Conservation (phyloP, 2,329 filamentous ascomycete species). For the Sordariomycetes sp. region DNA sequence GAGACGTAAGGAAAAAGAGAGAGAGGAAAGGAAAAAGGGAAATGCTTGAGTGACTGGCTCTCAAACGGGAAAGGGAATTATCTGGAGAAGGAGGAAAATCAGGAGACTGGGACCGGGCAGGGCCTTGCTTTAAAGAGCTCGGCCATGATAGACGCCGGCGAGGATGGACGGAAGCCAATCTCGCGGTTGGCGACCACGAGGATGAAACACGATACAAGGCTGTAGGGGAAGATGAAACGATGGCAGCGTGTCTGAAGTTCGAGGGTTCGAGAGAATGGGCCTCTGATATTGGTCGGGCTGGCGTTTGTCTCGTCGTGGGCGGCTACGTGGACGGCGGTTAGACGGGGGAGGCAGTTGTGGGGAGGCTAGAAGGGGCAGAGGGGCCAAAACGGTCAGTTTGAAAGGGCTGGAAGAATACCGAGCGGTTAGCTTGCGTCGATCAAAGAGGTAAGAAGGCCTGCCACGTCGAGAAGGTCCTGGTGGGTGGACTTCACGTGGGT, state of each 20-base stretch:
- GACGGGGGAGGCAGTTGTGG: neutral
- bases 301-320: conserved; percentile 40
- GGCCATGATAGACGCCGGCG: conserved; percentile 12
- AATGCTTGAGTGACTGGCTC: conserved; percentile 8
- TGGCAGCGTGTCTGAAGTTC: conserved; percentile 38
- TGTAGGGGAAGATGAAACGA: conserved; percentile 38
- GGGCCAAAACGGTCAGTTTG: neutral
- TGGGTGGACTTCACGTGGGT: too few species aligned
- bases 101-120: conserved; percentile 8
- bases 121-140: conserved; percentile 11
- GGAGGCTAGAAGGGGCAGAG: neutral
- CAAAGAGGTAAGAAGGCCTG: too few species aligned
- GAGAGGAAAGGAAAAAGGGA: conserved; percentile 15
- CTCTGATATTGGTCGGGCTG: conserved; percentile 41
- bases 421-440: neutral
- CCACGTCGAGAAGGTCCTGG: too few species aligned
- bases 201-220: conserved; percentile 18
- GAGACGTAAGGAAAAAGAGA: conserved; percentile 11
- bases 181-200: conserved; percentile 13
- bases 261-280: conserved; percentile 27
- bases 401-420: neutral
- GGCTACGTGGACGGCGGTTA: conserved; percentile 20
- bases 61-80: conserved; percentile 8
- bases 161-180: conserved; percentile 10
- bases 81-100: conserved; percentile 10